Percentiles rank a stretch among this genome's conserved stretches.
Evolutionary conservation across 306 rosid genomes (phyloP).

Genomic region (Sindora glabra): DNA sequence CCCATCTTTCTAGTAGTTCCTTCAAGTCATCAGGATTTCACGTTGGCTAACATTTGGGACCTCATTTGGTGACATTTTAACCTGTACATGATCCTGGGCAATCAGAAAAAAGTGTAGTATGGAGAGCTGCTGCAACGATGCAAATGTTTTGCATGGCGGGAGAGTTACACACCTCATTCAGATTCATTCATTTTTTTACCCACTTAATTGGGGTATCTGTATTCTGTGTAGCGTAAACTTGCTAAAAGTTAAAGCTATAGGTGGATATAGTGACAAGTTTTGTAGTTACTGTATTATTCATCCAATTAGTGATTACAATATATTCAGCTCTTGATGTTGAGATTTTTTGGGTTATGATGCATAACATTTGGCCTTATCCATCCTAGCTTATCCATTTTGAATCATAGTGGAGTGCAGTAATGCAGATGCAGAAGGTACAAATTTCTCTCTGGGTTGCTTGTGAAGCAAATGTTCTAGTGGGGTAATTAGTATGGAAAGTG

Average conservation of each 20-base stretch:
- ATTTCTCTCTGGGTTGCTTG: background rate
- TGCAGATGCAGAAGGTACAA: background rate
- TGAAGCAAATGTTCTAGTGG: background rate
- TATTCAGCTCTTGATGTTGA: conserved; percentile 11
- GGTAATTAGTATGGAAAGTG: background rate
- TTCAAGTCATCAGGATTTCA: conserved; percentile 67
- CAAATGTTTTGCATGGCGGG: conserved; percentile 22
- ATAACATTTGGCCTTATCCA: background rate
- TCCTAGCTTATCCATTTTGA: background rate
- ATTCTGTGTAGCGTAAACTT: conserved; percentile 31
- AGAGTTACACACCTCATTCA: conserved; percentile 33
- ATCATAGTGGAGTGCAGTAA: background rate
- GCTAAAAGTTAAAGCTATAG: conserved; percentile 21
- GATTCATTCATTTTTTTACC: conserved; percentile 55
- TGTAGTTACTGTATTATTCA: background rate
- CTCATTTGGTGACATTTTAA: conserved; percentile 7
- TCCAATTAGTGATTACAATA: conserved; percentile 15
- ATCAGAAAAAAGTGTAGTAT: conserved; percentile 18
- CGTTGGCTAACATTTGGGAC: conserved; percentile 39
- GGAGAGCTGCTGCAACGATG: conserved; percentile 15
- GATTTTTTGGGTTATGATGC: background rate
- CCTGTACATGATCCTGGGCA: conserved; percentile 22
- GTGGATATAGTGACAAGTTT: conserved; percentile 19
- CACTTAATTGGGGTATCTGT: conserved; percentile 30
- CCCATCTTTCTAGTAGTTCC: conserved; percentile 43